Evolutionary conservation across 2,329 filamentous ascomycete species (phyloP), one percentile per base, ranked within the genome.

Genomic region (Fusarium sp.): DNA sequence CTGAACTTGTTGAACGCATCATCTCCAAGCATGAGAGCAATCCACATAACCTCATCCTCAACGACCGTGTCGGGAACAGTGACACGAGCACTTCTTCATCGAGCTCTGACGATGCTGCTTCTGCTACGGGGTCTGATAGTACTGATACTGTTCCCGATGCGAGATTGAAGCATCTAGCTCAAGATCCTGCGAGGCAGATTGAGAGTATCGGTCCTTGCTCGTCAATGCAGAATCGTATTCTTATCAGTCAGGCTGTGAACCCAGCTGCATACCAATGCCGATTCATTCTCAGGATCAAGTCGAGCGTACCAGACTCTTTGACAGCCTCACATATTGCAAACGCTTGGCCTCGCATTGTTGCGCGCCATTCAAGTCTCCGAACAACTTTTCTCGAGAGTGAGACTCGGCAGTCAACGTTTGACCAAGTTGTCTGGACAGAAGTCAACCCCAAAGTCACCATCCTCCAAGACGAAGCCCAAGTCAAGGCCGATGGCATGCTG

Each of bases 341-440:
- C 2, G 30, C 38, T 0, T 64, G 62, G 62, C 40, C 37, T 25
- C 52, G 50, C 16, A 43, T 62, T 9, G 50, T 62, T 1, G 50
- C 52, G 1, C 52, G 53, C 21, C 60, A 62, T 11, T 44, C 60
- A 16, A 58, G 38, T 19, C 50, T 62, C 3, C n/a, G 60, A n/a
- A 62, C 60, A 2, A 57, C 53, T 0, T 62, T 62, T 11, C 16
- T 62, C 9, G 60, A 62, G 40, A 62, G 60, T 3, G 60, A 62
- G 19, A 58, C 38, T 19, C 60, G 60, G 1, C 50, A 37, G 16
- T 56, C 50, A 23, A 56, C 52, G 5, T 62, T 62, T 18, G 60
- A 62, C 25, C 60, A 62, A 46, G 25, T 62, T 21, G 60, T 62
- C 16, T 43, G 52, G 50, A 58, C 33, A 57, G n/a, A 58, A 25